phyloP scores from a whole-genome alignment of 306 rosid genomes.

The Cicer pinnatifidum region DNA sequence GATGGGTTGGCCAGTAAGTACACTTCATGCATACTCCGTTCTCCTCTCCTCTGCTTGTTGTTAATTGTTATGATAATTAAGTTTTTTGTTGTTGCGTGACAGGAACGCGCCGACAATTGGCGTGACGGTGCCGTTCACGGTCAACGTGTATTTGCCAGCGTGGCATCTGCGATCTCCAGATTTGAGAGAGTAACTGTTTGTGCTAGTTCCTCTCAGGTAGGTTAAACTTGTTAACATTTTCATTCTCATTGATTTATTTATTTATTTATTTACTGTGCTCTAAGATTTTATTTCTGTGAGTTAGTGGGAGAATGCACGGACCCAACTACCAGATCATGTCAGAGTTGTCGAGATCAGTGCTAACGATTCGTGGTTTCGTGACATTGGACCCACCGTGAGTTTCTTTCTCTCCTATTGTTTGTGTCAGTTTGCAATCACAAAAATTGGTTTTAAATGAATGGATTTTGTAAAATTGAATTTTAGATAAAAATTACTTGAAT shows the following conservation, averaged over 20 bases:
- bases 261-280: neutral
- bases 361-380: conserved; percentile 95
- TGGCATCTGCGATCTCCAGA: conserved; percentile 78
- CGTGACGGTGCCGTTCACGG: conserved; percentile 67
- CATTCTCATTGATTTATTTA: neutral
- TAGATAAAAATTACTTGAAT: too few species aligned
- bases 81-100: conserved; percentile 40
- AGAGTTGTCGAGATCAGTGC: conserved; percentile 79
- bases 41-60: neutral
- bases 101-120: conserved; percentile 97
- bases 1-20: conserved; percentile 97
- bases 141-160: conserved; percentile 62
- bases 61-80: neutral
- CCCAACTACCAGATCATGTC: conserved; percentile 61
- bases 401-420: conserved; percentile 1
- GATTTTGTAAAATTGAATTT: too few species aligned
- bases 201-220: conserved; percentile 68
- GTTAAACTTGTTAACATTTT: conserved; percentile 23
- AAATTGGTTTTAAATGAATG: too few species aligned
- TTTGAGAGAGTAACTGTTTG: conserved; percentile 84
- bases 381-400: conserved; percentile 83
- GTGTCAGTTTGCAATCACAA: too few species aligned
- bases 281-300: conserved; percentile 6
- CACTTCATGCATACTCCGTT: neutral
- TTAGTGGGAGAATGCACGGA: conserved; percentile 85